Percentiles rank a stretch among this genome's conserved stretches.
Evolutionary conservation across 768 basidiomycete genomes (phyloP).

Genomic region (Leccinellum albellum): DNA sequence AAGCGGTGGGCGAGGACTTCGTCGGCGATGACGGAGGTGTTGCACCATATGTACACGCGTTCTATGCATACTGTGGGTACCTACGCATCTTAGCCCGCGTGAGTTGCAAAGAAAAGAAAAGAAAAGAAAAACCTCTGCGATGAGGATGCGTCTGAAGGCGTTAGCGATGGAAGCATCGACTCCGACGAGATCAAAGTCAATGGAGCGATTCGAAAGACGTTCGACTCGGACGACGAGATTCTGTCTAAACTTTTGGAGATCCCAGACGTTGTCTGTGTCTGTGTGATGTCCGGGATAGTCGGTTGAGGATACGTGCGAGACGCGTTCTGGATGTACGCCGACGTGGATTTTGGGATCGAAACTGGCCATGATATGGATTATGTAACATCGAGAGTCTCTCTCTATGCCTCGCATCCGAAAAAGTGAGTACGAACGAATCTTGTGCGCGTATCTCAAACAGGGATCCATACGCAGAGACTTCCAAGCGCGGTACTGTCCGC

Average conservation of each 20-base stretch:
- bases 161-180: conserved; percentile 97
- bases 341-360: conserved; percentile 55
- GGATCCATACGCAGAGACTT: conserved; percentile 59
- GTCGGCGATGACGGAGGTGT: conserved; percentile 90
- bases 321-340: conserved; percentile 62
- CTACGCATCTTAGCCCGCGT: conserved; percentile 36
- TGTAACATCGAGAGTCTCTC: conserved; percentile 10
- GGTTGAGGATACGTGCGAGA: conserved; percentile 79
- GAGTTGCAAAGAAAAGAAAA: neutral
- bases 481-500: conserved; percentile 71
- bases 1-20: conserved; percentile 92
- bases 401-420: conserved; percentile 67
- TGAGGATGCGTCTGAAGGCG: conserved; percentile 86
- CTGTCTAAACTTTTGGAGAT: conserved; percentile 70
- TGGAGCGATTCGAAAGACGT: conserved; percentile 73
- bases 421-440: conserved; percentile 37
- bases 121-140: conserved; percentile 63
- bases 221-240: conserved; percentile 71
- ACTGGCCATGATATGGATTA: conserved; percentile 15
- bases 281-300: conserved; percentile 91
- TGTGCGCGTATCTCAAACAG: neutral
- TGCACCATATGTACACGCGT: conserved; percentile 88
- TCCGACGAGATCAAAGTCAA: conserved; percentile 94
- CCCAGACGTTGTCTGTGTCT: conserved; percentile 82
- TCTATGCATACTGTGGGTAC: conserved; percentile 92